Evolutionary conservation across 306 rosid genomes (phyloP), one percentile per base, ranked within the genome.

Genomic region (Inga leiocalycina): DNA sequence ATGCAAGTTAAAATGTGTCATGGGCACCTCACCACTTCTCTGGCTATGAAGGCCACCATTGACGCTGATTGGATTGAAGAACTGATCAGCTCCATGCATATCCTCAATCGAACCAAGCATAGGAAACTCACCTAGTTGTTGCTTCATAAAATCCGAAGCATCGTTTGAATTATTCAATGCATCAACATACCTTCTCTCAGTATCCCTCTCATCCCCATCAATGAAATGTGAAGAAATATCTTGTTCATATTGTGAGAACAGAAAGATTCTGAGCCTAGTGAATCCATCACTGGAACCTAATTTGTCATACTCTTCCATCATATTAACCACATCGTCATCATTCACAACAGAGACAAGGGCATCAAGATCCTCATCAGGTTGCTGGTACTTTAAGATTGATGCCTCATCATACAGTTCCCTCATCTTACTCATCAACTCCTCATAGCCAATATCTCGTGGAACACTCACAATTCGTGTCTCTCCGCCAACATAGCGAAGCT

Each of bases 301-400:
- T 87, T 94, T 97, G 56, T 97, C 99, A 84, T 97, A 97, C 92
- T 97, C 99, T 69, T 97, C 99, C 99, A 97, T 94, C 99, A 97
- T 97, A 87, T 97, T 97, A 81, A 85, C 86, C 75, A 97, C 99
- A 87, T 97, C 99, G 85, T 97, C 99, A 46, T 97, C 97, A 64
- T 94, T 97, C 69, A 97, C 98, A 76, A 97, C 97, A 1, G 99
- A 94, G 39, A 97, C 99, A 64, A 97, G 98, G 4, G 99, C 98
- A 75, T 97, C 99, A 81, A 94, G 97, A 82, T 97, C 99, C 84
- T 97, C 99, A 82, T 97, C 99, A 2, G 99, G 99, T 68, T 97
- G 99, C 87, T 97, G 99, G 81, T 97, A 97, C 88, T 97, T 97
- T 79, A 97, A 84, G 64, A 94, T 91, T 8, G 94, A 88, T 27